Percentiles rank a stretch among this genome's conserved stretches.
Conservation (phyloP, 306 rosid species). For the Gillenia trifoliata region DNA sequence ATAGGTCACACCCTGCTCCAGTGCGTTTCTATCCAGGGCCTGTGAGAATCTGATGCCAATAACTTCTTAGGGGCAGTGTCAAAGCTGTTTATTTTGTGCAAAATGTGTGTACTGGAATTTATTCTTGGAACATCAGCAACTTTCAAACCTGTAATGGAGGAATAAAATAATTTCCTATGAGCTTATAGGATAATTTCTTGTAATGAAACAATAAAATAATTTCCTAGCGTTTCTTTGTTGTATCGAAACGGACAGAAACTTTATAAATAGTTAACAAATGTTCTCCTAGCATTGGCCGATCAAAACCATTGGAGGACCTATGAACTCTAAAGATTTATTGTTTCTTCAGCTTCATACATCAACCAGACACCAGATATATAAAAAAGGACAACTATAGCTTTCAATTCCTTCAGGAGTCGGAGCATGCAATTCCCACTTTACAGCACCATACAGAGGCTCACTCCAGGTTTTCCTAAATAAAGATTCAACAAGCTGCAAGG, state of each 20-base stretch:
- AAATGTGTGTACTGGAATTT: constrained; percentile 80
- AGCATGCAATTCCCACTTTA: background rate
- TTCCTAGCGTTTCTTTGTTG: background rate
- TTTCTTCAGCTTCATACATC: background rate
- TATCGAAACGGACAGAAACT: background rate
- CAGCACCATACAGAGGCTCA: background rate
- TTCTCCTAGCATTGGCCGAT: background rate
- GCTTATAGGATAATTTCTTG: background rate
- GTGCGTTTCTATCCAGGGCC: constrained; percentile 90
- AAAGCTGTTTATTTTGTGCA: constrained; percentile 83
- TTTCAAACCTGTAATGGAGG: constrained; percentile 12
- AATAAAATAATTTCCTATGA: background rate
- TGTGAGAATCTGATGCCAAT: constrained; percentile 84
- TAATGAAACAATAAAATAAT: background rate
- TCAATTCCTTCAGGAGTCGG: background rate
- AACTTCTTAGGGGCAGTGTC: constrained; percentile 81
- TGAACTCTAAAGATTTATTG: background rate
- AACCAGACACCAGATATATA: background rate
- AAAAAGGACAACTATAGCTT: background rate
- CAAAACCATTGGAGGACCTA: background rate
- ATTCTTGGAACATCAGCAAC: constrained; percentile 82
- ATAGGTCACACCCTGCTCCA: constrained; percentile 76
- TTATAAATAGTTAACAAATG: background rate
- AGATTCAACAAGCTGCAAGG: background rate
- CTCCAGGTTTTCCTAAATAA: background rate